Evolutionary conservation across 345 rosid species (phyloP), one percentile per base, ranked within the genome.

Genomic region (Salix suchowensis): DNA sequence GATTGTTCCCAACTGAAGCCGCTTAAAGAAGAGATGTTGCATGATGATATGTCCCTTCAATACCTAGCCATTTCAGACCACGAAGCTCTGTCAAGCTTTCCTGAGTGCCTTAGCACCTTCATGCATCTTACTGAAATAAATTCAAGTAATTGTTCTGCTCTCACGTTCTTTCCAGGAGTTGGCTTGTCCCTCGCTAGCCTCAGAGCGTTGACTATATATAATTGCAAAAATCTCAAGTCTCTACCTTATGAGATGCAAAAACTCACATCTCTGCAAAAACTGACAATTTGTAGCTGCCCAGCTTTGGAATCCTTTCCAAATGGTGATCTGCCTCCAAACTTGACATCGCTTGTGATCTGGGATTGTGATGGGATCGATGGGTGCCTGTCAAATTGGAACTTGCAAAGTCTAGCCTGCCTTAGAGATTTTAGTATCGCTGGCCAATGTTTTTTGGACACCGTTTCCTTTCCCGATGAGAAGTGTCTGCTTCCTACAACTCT

Each of bases 301-400:
- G 4, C 48, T 70, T 65, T 77, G n/a, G 4, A 32, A 21, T 70
- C 79, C 15, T 77, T 70, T 71, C 79, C 81, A 1, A 32, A 66
- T 18, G 76, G 37, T 28, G 79, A 54, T 69, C 52, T 71, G 39
- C 84, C 82, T n/a, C 76, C 71, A 8, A 68, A 72, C 60, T 64
- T 82, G 30, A 42, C 42, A 42, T 32, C 58, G 9, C 74, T 78
- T 28, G 62, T 6, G 15, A 67, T 78, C 19, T 66, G 54, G 72
- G 65, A 74, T 65, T 78, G 79, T 60, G 32, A 65, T 24, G 11
- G 62, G 61, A 15, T 82, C 2, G 61, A 28, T 14, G 34, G 74
- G 70, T 46, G 64, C 28, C 8, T 76, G 39, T 72, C 79, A 48
- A 36, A 72, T 13, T 82, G 82, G 85, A 65, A 72, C n/a, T 70